A percentile compares a stretch with the other conserved stretches of the same genome.
Conservation (phyloP, 805 yeast species). For the Blastobotrys muscicola region DNA sequence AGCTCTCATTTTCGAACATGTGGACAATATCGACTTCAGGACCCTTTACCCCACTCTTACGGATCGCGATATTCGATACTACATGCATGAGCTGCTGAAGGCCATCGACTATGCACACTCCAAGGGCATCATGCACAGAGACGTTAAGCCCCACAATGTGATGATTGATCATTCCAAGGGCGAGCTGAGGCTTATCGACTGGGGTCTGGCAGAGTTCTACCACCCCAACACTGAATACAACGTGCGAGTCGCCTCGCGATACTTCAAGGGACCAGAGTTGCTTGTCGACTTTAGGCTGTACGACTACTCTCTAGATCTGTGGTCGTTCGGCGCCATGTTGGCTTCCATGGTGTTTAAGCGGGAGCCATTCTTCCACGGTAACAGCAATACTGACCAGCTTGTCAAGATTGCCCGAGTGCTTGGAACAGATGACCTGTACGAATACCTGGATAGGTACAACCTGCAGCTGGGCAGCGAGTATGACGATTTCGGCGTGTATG, state of each 20-base stretch:
- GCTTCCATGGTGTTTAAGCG: conserved; percentile 82
- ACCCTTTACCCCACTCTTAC: conserved; percentile 73
- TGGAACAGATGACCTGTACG: conserved; percentile 69
- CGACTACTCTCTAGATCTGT: conserved; percentile 80
- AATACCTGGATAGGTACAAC: conserved; percentile 59
- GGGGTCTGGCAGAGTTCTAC: conserved; percentile 93
- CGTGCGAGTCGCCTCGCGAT: conserved; percentile 85
- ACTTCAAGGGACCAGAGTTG: conserved; percentile 87
- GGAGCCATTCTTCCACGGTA: conserved; percentile 90
- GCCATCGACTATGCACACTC: conserved; percentile 88
- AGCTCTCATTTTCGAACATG: conserved; percentile 76
- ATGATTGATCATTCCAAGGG: conserved; percentile 71
- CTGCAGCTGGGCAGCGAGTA: conserved; percentile 66
- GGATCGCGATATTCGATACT: conserved; percentile 66
- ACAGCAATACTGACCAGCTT: conserved; percentile 82
- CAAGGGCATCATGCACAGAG: conserved; percentile 92
- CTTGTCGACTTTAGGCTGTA: conserved; percentile 73
- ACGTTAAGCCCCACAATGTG: conserved; percentile 87
- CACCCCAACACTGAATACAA: conserved; percentile 85
- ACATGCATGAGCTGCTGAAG: conserved; percentile 69
- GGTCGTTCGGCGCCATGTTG: conserved; percentile 89
- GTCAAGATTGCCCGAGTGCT: conserved; percentile 83
- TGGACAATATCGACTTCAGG: conserved; percentile 79
- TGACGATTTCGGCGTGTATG: conserved; percentile 71
- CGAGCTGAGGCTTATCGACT: conserved; percentile 70